Conservation (phyloP, 768 basidiomycete species). For the Panellus pusillus region DNA sequence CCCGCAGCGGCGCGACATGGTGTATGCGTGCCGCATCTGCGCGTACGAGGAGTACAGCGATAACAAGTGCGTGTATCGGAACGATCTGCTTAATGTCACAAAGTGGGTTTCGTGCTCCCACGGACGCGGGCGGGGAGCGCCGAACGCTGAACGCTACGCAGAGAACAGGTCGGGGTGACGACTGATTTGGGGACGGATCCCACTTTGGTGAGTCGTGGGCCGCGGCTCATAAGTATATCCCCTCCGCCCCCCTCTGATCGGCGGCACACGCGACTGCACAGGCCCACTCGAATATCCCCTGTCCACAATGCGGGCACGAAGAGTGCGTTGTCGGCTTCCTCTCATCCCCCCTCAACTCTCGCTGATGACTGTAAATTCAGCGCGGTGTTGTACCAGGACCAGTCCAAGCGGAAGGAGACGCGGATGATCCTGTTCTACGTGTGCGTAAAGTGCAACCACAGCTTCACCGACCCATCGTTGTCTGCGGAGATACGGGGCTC, state of each 20-base stretch:
- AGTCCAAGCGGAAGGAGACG: conserved; percentile 95
- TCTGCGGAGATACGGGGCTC: conserved; percentile 39
- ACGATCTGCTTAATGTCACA: conserved; percentile 90
- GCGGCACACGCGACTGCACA: conserved; percentile 31
- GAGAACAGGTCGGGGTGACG: conserved; percentile 92
- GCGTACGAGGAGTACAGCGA: conserved; percentile 80
- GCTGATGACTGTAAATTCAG: conserved; percentile 39
- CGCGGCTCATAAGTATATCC: no score
- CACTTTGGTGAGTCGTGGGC: conserved; percentile 71
- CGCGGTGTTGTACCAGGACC: conserved; percentile 93
- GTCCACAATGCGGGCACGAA: conserved; percentile 78
- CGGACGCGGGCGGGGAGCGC: background rate
- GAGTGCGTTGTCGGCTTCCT: conserved; percentile 55
- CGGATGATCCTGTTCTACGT: conserved; percentile 93
- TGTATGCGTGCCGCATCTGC: conserved; percentile 92
- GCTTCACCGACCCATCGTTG: conserved; percentile 70
- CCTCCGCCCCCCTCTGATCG: background rate
- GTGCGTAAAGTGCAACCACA: conserved; percentile 78
- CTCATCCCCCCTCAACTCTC: no score
- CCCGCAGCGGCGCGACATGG: conserved; percentile 77
- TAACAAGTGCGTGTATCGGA: conserved; percentile 89
- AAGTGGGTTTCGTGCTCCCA: conserved; percentile 53
- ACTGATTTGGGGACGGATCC: conserved; percentile 86
- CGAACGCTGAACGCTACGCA: conserved; percentile 30
- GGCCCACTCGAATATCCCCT: conserved; percentile 83